A percentile compares a stretch with the other conserved stretches of the same genome.
Conservation (phyloP, 192 early-diverging fungal genomes). For the Allomyces macrogynus region DNA sequence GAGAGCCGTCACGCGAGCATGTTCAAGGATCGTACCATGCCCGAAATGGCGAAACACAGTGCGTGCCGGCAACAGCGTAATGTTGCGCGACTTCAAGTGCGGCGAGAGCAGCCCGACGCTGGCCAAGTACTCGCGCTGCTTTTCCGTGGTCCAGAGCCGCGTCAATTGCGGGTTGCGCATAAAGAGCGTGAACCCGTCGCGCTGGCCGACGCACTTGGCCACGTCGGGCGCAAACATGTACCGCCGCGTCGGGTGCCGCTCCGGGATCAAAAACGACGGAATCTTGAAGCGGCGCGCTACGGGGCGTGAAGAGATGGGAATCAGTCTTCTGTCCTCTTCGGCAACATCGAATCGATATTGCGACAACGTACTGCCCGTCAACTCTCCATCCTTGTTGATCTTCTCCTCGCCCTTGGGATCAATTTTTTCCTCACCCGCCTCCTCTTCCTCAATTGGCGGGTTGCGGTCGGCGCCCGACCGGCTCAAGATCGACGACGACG, state of each 20-base stretch:
- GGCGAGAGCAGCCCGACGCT: background rate
- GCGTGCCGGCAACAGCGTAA: slow-evolving; percentile 1
- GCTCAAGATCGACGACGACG: too few relatives aligned
- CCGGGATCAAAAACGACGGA: background rate
- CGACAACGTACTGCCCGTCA: slow-evolving; percentile 14
- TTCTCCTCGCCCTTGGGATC: slow-evolving; percentile 19
- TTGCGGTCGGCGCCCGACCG: too few relatives aligned
- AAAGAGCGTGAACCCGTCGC: slow-evolving; percentile 35
- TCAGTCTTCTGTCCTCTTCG: too few relatives aligned
- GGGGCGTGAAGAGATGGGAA: too few relatives aligned
- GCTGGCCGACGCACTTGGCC: slow-evolving; percentile 19
- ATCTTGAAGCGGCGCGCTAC: background rate
- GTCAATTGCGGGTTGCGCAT: slow-evolving; percentile 19
- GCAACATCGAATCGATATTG: background rate
- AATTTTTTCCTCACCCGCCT: slow-evolving; percentile 7
- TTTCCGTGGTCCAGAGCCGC: slow-evolving; percentile 16
- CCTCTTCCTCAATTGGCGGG: slow-evolving; percentile 1
- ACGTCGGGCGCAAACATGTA: slow-evolving; percentile 34
- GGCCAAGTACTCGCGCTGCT: slow-evolving; percentile 15
- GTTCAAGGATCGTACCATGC: background rate
- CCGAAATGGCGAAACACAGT: slow-evolving; percentile 1
- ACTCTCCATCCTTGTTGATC: slow-evolving; percentile 22
- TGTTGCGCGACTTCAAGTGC: slow-evolving; percentile 3
- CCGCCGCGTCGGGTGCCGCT: slow-evolving; percentile 21
- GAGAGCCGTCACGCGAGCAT: too few relatives aligned